phyloP scores from a whole-genome alignment of 495 filamentous ascomycete species.

The Talaromyces wortmannii region DNA sequence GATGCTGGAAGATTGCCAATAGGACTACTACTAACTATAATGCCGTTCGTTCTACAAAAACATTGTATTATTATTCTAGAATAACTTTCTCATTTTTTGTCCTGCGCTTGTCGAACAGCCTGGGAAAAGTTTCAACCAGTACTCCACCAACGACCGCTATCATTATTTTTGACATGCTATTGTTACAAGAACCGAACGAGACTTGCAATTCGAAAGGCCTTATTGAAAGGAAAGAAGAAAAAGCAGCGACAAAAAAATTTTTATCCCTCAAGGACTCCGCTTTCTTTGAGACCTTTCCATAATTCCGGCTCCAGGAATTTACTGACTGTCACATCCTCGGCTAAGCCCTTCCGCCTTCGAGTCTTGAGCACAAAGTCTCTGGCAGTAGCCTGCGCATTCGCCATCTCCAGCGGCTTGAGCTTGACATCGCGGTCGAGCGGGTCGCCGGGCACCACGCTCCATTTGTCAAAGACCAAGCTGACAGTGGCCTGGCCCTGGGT shows the following conservation, averaged over 20 bases:
- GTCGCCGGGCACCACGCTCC: constrained; percentile 92
- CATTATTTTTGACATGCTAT: neutral
- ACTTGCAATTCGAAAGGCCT: neutral
- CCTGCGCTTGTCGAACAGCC: no score
- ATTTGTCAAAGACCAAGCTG: constrained; percentile 90
- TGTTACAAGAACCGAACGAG: neutral
- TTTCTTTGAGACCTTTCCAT: constrained; percentile 80
- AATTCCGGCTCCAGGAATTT: constrained; percentile 95
- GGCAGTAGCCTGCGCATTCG: constrained; percentile 76
- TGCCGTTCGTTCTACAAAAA: no score
- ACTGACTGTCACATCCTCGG: constrained; percentile 89
- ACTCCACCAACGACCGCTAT: neutral
- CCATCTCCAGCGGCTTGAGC: constrained; percentile 78
- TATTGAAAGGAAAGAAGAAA: neutral
- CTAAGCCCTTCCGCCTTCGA: constrained; percentile 82
- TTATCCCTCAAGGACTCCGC: constrained; percentile 73
- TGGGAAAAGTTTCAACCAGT: neutral
- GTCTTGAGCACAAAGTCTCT: constrained; percentile 97
- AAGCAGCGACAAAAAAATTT: no score
- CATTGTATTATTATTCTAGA: no score
- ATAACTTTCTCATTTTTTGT: no score
- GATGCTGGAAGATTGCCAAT: constrained; percentile 82
- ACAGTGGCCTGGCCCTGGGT: constrained; percentile 89
- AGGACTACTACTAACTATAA: neutral
- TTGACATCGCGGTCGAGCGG: constrained; percentile 84